A percentile compares a stretch with the other conserved stretches of the same genome.
These are phyloP conservation scores for Fusarium protoensiforme DNA, from an alignment of 2,329 filamentous ascomycete genomes.

Conservation along the genomic window DNA sequence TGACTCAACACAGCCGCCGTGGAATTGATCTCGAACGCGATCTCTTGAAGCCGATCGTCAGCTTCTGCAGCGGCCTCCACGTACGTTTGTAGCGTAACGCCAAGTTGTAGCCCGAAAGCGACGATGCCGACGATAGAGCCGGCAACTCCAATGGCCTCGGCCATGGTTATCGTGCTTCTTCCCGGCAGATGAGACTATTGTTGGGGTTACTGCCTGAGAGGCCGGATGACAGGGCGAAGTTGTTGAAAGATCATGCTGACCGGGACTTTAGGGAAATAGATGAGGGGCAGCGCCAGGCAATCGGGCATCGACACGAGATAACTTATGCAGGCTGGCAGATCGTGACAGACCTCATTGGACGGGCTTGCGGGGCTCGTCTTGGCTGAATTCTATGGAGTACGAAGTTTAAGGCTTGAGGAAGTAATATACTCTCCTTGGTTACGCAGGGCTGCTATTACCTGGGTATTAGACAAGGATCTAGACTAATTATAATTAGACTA, in stretches of 20 bases:
- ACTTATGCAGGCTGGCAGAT: neutral
- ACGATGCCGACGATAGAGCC: constrained; percentile 1
- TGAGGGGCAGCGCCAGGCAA: neutral
- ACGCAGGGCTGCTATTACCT: no score
- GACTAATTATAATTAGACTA: no score
- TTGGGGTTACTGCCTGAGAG: neutral
- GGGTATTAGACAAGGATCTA: no score
- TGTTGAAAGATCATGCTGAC: neutral
- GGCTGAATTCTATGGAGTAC: neutral
- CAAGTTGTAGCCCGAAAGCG: neutral
- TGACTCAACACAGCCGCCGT: neutral
- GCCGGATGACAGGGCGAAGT: neutral
- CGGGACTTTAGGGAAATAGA: neutral
- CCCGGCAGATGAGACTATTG: neutral
- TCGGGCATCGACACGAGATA: no score
- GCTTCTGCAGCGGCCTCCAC: neutral
- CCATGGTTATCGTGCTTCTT: neutral
- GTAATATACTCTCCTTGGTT: no score
- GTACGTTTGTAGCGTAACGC: neutral
- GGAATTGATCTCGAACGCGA: neutral
- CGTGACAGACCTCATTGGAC: neutral
- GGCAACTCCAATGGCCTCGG: neutral
- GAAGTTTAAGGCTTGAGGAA: no score
- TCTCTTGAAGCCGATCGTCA: neutral
- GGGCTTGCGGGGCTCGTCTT: neutral